Evolutionary conservation across 345 rosid species (phyloP).

Genomic region (Hypericum androsaemum): DNA sequence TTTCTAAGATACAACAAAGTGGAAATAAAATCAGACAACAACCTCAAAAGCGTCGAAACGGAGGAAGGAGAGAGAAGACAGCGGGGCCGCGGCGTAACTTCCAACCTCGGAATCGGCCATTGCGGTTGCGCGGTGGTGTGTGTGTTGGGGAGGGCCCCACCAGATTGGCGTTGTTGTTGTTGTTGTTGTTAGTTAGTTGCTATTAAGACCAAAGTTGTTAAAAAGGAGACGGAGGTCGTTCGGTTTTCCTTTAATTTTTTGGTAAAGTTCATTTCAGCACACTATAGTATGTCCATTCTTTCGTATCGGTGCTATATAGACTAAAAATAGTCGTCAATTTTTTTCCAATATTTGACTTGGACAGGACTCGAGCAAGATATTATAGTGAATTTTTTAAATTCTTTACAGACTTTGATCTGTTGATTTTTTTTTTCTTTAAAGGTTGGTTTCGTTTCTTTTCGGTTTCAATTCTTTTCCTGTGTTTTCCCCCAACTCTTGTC

Average conservation of each 20-base stretch:
- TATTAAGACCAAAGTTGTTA: background rate
- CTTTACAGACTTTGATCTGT: too few relatives aligned
- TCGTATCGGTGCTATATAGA: too few relatives aligned
- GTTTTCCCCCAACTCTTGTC: too few relatives aligned
- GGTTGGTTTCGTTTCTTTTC: too few relatives aligned
- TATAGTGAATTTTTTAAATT: too few relatives aligned
- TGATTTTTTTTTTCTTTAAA: too few relatives aligned
- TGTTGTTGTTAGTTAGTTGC: constrained; percentile 2
- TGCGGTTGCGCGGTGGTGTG: background rate
- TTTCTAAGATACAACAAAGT: constrained; percentile 34
- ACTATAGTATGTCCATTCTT: too few relatives aligned
- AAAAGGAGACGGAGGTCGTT: background rate
- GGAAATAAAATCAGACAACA: constrained; percentile 9
- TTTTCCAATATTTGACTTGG: too few relatives aligned
- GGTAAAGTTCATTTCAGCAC: background rate
- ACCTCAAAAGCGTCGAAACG: background rate
- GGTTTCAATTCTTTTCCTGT: too few relatives aligned
- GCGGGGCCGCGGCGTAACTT: background rate
- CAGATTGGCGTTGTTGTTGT: too few relatives aligned
- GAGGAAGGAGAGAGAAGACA: background rate
- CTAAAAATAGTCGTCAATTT: too few relatives aligned
- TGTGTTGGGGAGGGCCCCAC: background rate
- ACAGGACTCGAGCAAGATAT: too few relatives aligned
- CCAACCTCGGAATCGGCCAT: constrained; percentile 4
- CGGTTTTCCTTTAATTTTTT: background rate